Percentiles rank a stretch among this genome's conserved stretches.
These are phyloP conservation scores for Mycena pura DNA, from an alignment of 768 basidiomycete species.

Conservation along the genomic window DNA sequence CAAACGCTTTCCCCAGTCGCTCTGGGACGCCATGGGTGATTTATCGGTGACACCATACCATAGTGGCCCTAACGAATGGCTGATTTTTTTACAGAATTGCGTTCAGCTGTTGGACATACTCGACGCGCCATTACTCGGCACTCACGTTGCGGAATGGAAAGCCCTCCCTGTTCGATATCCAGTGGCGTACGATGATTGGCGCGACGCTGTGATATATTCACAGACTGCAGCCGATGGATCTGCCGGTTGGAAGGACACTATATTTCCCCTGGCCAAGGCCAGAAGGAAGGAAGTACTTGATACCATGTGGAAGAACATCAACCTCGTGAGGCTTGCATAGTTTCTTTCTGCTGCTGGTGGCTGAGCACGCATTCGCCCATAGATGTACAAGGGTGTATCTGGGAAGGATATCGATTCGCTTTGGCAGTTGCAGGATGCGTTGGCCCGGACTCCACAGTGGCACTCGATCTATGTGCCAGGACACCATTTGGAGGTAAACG, in stretches of 20 bases:
- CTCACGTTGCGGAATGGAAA: constrained; percentile 62
- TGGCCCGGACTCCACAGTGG: constrained; percentile 67
- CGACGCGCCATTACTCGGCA: constrained; percentile 64
- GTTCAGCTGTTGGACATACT: constrained; percentile 72
- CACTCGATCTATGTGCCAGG: constrained; percentile 46
- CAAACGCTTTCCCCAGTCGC: constrained; percentile 75
- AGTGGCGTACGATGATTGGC: constrained; percentile 68
- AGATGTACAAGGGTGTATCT: constrained; percentile 66
- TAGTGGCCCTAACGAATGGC: too few species aligned
- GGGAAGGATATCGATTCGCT: constrained; percentile 65
- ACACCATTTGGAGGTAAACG: constrained; percentile 34
- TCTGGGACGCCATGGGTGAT: constrained; percentile 86
- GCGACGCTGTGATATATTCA: constrained; percentile 71
- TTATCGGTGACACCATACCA: constrained; percentile 59
- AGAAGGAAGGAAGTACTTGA: constrained; percentile 57
- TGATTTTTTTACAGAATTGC: constrained; percentile 58
- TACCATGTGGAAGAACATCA: constrained; percentile 69
- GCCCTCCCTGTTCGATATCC: constrained; percentile 58
- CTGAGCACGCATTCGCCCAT: constrained; percentile 18
- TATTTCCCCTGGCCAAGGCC: constrained; percentile 66
- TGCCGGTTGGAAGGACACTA: constrained; percentile 58
- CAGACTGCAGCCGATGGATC: constrained; percentile 67
- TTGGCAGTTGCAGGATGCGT: constrained; percentile 65
- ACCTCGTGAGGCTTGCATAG: constrained; percentile 51
- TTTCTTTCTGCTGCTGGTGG: background rate